Base-by-base conservation (phyloP, 2,329 filamentous ascomycete genomes). In the Boeremia lycopersici region DNA sequence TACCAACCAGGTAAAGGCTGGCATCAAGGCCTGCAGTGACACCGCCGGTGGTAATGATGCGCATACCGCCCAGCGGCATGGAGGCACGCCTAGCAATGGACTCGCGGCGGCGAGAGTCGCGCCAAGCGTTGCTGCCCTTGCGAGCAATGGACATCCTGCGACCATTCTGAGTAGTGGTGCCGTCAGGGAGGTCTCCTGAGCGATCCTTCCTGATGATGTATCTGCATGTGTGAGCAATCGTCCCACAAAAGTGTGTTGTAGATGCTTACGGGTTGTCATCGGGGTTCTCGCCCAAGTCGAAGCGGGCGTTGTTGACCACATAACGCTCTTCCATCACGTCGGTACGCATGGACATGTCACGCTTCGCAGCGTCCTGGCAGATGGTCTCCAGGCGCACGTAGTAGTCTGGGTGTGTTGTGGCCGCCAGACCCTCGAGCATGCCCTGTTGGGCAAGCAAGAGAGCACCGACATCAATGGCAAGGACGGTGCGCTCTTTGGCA, bases 281-380 rank as follows among this genome's bases (percentile, higher is more conserved):
- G 69, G 89, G 86, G 70, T 93, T 86, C 57, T 89, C 88, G 64
- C 82, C 83, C 38, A 95, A 81, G 67, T 95, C 90, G 74, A 93
- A 96, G 65, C 91, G 89, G 56, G 92, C 87, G 77, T 96, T 95
- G 82, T 96, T 96, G 74, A 96, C 91, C 17, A 96, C 90, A 72
- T 95, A 96, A 70, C 90, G 84, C 70, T 90, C 88, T 70, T 95
- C 90, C 69, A 93, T 84, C 60, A 95, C 89, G 70, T 95, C 90
- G 67, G 89, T 91, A 70, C 89, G 87, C 79, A 92, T 88, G 52
- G 86, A 84, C 63, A 89, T 80, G 74, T 90, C 86, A 60, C 86
- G 82, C 53, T 85, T 84, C 40, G 89, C 84, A 42, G 86, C 85
- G 61, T 90, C 86, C 74, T 89, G 89, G 81, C 89, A 92, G 64